Evolutionary conservation across 2,329 filamentous ascomycete genomes (phyloP), one percentile per base, ranked within the genome.

Genomic region (Trichoderma simmonsii): DNA sequence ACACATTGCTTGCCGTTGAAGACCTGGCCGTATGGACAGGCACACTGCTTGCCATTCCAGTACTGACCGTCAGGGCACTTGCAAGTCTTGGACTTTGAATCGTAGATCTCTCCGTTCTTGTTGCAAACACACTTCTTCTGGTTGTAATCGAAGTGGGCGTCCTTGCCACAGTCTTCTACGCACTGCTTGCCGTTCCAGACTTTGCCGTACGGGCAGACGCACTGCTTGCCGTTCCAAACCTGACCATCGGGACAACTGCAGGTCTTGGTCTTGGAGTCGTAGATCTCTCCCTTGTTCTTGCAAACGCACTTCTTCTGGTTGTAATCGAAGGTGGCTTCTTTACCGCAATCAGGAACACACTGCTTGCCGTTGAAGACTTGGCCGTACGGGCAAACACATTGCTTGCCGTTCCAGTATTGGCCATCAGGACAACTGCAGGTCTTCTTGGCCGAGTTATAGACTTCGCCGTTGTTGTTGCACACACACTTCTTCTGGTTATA

Each of bases 121-220:
- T 74, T 73, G 73, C 73, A 74, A 9, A 73, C 73, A 26, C 73
- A 74, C 5, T 69, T 34, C 24, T 70, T 68, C 34, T 59, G n/a
- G 0, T 51, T 14, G 43, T 7, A 14, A 11, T 73, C 59, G 28
- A 39, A 73, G 6, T 18, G 9, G 8, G 72, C 72, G 9, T 73
- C 72, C 3, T 71, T 67, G 26, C 73, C 73, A 24, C 71, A 74
- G 15, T 73, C 60, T 4, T 9, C 15, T 1, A 51, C 24, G 24
- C 72, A 73, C n/a, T 69, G 68, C 51, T 70, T 71, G 34, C 36
- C 48, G n/a, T 68, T 28, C n/a, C 14, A 63, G 32, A 64, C 48
- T 11, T 70, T 15, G 34, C 68, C 71, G 15, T 36, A 48, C 2
- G 72, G 71, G 24, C 72, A 73, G 6, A 18, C 39, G 11, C 72